Evolutionary conservation across 305 asterid genomes (phyloP), one percentile per base, ranked within the genome.

Genomic region (Fraxinus albicans): DNA sequence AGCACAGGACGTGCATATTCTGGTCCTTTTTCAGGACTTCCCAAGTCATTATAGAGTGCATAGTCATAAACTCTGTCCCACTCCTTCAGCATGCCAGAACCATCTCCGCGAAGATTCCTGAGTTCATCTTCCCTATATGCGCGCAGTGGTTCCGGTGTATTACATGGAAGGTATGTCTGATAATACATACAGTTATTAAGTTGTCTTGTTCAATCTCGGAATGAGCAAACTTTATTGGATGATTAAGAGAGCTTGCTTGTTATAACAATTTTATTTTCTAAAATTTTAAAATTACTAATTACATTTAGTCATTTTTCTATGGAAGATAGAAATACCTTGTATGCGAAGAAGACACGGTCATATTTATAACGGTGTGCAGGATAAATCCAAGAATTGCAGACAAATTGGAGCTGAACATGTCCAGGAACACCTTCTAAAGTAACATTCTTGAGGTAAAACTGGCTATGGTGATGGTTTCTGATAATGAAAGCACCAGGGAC

Each of bases 331-430:
- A 72, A 6, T 83, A 93, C 97, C 97, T 87, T 79, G 88, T 92
- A 89, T 4, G 88, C 63, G 77, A 96, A 94, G 92, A 91, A 95
- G n/a, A 96, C 82, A 4, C 98, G 98, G 38, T 92, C 88, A 5
- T 89, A 83, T 38, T 88, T 89, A 87, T 92, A 95, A 2, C 88
- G 92, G 21, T 83, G 88, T 0, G 85, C 81, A 9, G 99, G 98
- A 83, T 93, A 96, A 73, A 96, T 95, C 99, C 98, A 96, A 1
- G 98, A 96, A 80, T 95, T 90, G 87, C 99, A 96, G 81, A 86
- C 84, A 33, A 95, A 96, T 72, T 89, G 93, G 85, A 95, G 77
- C 6, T 60, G 85, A 25, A 92, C 97, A 0, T 92, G 93, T 1
- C 92, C 94, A 6, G 96, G 97, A 82, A 96, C 94, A 63, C 88